These are phyloP conservation scores for Parachaetomium inaequale DNA, from an alignment of 495 filamentous ascomycete species.

Conservation along the genomic window DNA sequence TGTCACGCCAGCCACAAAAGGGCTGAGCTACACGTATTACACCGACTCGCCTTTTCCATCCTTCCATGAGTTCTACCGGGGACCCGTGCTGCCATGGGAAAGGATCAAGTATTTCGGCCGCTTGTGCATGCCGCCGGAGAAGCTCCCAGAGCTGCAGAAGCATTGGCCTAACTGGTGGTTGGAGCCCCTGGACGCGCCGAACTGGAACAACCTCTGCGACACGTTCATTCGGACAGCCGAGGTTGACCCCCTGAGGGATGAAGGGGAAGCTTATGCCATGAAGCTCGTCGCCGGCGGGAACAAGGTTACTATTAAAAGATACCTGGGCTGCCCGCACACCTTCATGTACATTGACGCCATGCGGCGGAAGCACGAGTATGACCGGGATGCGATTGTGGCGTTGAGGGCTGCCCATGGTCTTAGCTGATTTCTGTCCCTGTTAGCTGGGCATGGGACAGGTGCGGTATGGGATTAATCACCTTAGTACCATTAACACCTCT, in stretches of 20 bases:
- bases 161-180: conserved; percentile 40
- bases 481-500: no score
- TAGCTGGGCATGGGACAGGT: neutral
- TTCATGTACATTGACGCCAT: conserved; percentile 46
- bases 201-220: conserved; percentile 41
- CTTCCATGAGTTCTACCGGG: conserved; percentile 42
- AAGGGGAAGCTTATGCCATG: conserved; percentile 50
- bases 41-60: conserved; percentile 47
- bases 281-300: conserved; percentile 46
- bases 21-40: conserved; percentile 36
- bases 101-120: conserved; percentile 47
- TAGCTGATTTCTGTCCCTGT: neutral
- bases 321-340: conserved; percentile 46
- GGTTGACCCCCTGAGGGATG: conserved; percentile 50
- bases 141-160: conserved; percentile 19
- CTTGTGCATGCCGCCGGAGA: conserved; percentile 27
- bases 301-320: conserved; percentile 47
- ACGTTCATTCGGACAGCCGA: conserved; percentile 50
- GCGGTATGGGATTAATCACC: no score
- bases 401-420: conserved; percentile 33
- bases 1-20: conserved; percentile 42
- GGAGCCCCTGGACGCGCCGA: conserved; percentile 38
- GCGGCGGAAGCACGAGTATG: conserved; percentile 34
- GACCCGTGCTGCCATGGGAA: conserved; percentile 47
- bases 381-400: conserved; percentile 33